These are phyloP conservation scores for Lignosus rhinocerotis DNA, from an alignment of 1,284 basidiomycete genomes.

Conservation along the genomic window DNA sequence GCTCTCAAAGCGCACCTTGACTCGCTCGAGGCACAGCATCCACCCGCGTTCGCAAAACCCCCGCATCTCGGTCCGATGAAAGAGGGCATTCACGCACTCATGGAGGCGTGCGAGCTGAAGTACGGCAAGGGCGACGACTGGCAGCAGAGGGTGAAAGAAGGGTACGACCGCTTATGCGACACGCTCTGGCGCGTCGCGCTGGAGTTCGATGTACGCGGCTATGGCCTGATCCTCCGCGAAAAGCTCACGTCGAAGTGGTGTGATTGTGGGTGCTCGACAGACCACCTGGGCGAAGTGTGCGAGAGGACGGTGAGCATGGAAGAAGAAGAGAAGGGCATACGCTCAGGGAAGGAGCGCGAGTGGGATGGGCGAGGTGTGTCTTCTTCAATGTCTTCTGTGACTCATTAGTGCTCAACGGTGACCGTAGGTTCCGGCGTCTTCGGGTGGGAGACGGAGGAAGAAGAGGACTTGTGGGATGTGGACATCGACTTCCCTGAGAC, in stretches of 20 bases:
- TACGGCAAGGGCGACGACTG: constrained; percentile 45
- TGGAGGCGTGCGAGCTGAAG: constrained; percentile 59
- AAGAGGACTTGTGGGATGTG: constrained; percentile 72
- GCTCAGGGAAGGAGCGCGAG: constrained; percentile 63
- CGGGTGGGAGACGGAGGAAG: constrained; percentile 69
- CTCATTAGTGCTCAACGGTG: too few relatives aligned
- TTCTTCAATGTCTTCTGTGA: neutral
- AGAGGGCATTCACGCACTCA: constrained; percentile 56
- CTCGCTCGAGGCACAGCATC: constrained; percentile 53
- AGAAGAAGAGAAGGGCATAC: constrained; percentile 53
- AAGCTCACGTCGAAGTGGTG: constrained; percentile 74
- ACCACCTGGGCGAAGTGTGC: constrained; percentile 71
- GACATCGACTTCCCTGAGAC: constrained; percentile 54
- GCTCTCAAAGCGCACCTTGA: constrained; percentile 61
- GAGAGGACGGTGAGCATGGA: constrained; percentile 68
- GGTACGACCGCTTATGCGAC: constrained; percentile 61
- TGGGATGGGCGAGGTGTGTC: constrained; percentile 64
- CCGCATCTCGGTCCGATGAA: constrained; percentile 58
- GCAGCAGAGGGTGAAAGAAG: constrained; percentile 54
- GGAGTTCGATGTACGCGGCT: constrained; percentile 70
- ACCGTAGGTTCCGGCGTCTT: constrained; percentile 51
- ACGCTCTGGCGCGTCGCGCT: constrained; percentile 65
- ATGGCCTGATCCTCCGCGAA: constrained; percentile 64
- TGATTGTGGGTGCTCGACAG: constrained; percentile 74
- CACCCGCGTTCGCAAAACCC: constrained; percentile 58